Percentiles rank a stretch among this genome's conserved stretches.
Evolutionary conservation across 1,139 yeast genomes (phyloP).

Genomic region (Insectozyma bohioensis): DNA sequence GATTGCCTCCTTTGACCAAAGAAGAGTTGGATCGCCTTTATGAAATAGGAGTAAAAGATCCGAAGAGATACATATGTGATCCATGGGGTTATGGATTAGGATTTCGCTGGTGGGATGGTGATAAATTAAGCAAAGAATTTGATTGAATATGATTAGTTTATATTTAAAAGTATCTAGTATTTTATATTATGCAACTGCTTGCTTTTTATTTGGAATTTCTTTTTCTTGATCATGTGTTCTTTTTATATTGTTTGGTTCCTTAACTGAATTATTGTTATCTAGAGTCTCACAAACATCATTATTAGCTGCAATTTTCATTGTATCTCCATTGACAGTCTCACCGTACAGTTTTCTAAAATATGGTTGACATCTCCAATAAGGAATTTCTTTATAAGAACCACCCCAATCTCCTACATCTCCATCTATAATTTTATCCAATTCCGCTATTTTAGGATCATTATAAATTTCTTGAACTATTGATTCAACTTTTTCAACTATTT

Average conservation of each 20-base stretch:
- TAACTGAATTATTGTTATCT: too few species aligned
- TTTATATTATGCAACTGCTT: not conserved
- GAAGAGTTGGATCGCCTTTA: conserved; percentile 46
- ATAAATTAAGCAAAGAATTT: conserved; percentile 20
- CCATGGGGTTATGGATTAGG: conserved; percentile 41
- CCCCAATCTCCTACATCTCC: conserved; percentile 78
- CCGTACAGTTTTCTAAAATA: conserved; percentile 87
- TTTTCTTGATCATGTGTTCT: conserved; percentile 1
- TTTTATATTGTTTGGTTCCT: too few species aligned
- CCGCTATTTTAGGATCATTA: conserved; percentile 37
- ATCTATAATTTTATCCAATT: conserved; percentile 49
- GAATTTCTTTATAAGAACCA: conserved; percentile 77
- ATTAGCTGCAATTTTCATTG: conserved; percentile 42
- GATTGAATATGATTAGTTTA: conserved; percentile 11
- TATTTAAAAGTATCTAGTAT: not conserved
- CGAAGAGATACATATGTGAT: conserved; percentile 36
- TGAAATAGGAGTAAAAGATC: conserved; percentile 42
- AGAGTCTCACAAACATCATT: conserved; percentile 9
- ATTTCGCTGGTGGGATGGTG: conserved; percentile 38
- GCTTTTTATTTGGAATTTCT: conserved; percentile 2
- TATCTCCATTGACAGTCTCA: conserved; percentile 42
- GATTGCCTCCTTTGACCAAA: conserved; percentile 38
- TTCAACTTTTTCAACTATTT: conserved; percentile 69
- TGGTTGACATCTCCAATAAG: conserved; percentile 97
- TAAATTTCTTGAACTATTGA: conserved; percentile 57